Percentiles rank a stretch among this genome's conserved stretches.
Conservation (phyloP, 73 alveolate genomes). For the Breviolum minutum region DNA sequence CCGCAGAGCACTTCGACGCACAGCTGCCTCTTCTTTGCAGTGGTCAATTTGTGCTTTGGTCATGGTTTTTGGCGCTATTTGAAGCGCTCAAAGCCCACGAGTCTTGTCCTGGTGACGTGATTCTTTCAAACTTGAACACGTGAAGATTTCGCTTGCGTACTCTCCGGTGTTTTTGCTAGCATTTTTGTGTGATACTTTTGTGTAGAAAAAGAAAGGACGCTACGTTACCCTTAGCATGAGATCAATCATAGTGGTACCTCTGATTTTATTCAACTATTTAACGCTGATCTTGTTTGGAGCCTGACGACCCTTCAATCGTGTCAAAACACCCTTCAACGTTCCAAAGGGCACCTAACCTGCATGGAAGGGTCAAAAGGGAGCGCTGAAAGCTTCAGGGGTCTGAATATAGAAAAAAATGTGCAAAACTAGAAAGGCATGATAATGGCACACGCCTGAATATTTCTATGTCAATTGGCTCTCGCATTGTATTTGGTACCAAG, state of each 20-base stretch:
- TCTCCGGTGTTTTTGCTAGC: neutral
- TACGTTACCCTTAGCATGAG: no score
- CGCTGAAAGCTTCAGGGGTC: neutral
- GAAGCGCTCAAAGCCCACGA: conserved; percentile 1
- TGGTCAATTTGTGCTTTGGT: conserved; percentile 38
- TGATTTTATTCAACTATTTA: no score
- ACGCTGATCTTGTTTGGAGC: no score
- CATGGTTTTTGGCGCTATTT: conserved; percentile 30
- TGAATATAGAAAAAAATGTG: neutral
- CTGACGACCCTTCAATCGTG: no score
- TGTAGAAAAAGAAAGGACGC: no score
- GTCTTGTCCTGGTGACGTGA: neutral
- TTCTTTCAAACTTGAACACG: neutral
- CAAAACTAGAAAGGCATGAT: neutral
- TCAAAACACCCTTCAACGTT: neutral
- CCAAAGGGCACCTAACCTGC: neutral
- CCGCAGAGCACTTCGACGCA: no score
- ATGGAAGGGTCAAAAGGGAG: neutral
- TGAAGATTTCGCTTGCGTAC: neutral
- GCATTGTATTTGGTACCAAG: neutral
- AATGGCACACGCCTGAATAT: no score
- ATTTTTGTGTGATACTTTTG: no score
- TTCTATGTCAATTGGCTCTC: neutral
- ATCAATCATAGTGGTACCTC: no score
- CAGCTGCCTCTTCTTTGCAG: no score